Conservation (phyloP, 305 asterid species). For the Ajuga reptans region DNA sequence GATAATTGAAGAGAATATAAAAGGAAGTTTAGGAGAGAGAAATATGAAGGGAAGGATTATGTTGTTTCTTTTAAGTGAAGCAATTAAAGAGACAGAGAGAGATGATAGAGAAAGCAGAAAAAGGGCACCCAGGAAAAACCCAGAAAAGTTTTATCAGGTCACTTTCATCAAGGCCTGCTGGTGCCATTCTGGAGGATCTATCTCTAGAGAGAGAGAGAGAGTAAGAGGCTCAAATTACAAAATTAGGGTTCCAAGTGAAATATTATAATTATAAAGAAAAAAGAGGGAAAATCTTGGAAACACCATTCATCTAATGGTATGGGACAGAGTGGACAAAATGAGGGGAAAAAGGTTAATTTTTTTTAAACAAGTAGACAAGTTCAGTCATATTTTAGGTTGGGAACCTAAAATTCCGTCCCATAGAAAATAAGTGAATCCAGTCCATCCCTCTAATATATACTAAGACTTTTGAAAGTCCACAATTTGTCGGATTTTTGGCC, state of each 20-base stretch:
- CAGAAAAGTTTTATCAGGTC: conserved; percentile 42
- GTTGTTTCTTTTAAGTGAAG: conserved; percentile 55
- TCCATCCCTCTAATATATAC: too few relatives aligned
- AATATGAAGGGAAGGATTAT: conserved; percentile 21
- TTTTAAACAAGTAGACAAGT: conserved; percentile 16
- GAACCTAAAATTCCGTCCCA: too few relatives aligned
- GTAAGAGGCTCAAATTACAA: background rate
- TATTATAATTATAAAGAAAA: background rate
- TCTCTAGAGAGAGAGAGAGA: background rate
- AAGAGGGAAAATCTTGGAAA: conserved; percentile 8
- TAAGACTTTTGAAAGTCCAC: too few relatives aligned
- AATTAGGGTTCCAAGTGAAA: conserved; percentile 12
- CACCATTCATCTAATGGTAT: conserved; percentile 21
- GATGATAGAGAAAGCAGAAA: background rate
- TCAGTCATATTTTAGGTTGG: too few relatives aligned
- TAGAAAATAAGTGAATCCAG: too few relatives aligned
- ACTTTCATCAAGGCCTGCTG: conserved; percentile 36
- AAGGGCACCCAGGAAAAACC: conserved; percentile 20
- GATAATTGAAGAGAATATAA: conserved; percentile 24
- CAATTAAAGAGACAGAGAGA: conserved; percentile 22
- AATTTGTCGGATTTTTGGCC: too few relatives aligned
- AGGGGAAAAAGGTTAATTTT: conserved; percentile 3
- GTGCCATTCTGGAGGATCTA: conserved; percentile 39
- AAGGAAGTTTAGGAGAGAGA: conserved; percentile 33
- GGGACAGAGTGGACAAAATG: conserved; percentile 18